phyloP scores from a whole-genome alignment of 768 basidiomycete genomes.

The Rhizopogon sp. region DNA sequence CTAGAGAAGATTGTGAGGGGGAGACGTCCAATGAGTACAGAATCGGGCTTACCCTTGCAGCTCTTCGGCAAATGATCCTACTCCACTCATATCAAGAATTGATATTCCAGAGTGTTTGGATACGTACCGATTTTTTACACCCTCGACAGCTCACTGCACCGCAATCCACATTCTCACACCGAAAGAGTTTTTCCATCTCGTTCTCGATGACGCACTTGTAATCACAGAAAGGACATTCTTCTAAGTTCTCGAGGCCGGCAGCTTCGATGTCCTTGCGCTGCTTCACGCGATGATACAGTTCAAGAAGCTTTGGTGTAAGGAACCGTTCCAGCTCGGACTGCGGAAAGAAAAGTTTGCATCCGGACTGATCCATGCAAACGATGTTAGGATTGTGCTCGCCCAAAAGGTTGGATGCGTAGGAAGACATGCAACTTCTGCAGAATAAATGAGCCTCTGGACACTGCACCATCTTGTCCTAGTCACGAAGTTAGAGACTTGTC shows the following conservation, averaged over 20 bases:
- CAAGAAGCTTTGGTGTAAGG: slow-evolving; percentile 60
- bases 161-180: slow-evolving; percentile 61
- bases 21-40: not conserved
- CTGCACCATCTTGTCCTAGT: slow-evolving; percentile 79
- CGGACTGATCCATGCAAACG: slow-evolving; percentile 79
- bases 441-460: slow-evolving; percentile 89
- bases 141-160: slow-evolving; percentile 69
- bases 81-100: not conserved
- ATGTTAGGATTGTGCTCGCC: slow-evolving; percentile 58
- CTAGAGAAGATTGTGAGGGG: slow-evolving; percentile 31
- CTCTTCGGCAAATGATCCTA: slow-evolving; percentile 80
- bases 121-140: slow-evolving; percentile 68
- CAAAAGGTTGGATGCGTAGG: slow-evolving; percentile 64
- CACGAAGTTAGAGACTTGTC: not conserved
- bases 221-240: slow-evolving; percentile 90
- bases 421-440: slow-evolving; percentile 65
- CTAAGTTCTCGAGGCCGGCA: slow-evolving; percentile 74
- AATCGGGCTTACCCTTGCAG: slow-evolving; percentile 53
- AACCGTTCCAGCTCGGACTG: slow-evolving; percentile 64
- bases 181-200: slow-evolving; percentile 53
- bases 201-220: slow-evolving; percentile 79
- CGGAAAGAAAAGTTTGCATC: slow-evolving; percentile 65
- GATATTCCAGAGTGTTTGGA: not conserved
- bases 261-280: slow-evolving; percentile 77
- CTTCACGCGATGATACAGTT: slow-evolving; percentile 67